These are phyloP conservation scores for Helminthosporium solani DNA, from an alignment of 2,329 filamentous ascomycete species.

Conservation along the genomic window DNA sequence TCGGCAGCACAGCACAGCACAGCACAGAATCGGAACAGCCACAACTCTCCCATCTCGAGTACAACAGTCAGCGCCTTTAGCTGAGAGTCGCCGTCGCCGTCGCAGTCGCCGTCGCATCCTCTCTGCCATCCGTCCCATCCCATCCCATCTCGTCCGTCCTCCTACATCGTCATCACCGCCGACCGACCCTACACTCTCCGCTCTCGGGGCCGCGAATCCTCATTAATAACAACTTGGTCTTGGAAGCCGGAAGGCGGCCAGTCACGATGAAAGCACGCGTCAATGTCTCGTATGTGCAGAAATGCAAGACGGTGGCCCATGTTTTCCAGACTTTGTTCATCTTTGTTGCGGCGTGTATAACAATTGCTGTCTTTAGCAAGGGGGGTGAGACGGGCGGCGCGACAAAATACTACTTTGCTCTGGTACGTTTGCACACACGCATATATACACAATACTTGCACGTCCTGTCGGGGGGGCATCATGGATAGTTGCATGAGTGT, in stretches of 20 bases:
- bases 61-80: too few species aligned
- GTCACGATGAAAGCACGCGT: constrained; percentile 42
- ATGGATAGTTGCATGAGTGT: constrained; percentile 1
- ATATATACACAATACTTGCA: too few species aligned
- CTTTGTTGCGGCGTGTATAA: constrained; percentile 59
- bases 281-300: constrained; percentile 51
- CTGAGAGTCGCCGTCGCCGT: too few species aligned
- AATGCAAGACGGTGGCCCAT: constrained; percentile 59
- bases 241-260: neutral
- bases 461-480: too few species aligned
- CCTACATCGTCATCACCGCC: neutral
- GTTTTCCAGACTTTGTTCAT: constrained; percentile 56
- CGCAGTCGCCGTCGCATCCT: too few species aligned
- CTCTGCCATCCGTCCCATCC: too few species aligned
- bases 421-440: constrained; percentile 47
- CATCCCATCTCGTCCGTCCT: neutral
- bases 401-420: constrained; percentile 57
- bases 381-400: constrained; percentile 55
- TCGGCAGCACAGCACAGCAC: neutral
- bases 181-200: neutral
- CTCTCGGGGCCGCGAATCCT: neutral
- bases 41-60: too few species aligned
- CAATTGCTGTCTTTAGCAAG: constrained; percentile 60
- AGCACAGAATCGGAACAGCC: neutral
- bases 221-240: too few species aligned